Evolutionary conservation across 139 green algal species (phyloP).

Genomic region (Tetradesmus obliquus): DNA sequence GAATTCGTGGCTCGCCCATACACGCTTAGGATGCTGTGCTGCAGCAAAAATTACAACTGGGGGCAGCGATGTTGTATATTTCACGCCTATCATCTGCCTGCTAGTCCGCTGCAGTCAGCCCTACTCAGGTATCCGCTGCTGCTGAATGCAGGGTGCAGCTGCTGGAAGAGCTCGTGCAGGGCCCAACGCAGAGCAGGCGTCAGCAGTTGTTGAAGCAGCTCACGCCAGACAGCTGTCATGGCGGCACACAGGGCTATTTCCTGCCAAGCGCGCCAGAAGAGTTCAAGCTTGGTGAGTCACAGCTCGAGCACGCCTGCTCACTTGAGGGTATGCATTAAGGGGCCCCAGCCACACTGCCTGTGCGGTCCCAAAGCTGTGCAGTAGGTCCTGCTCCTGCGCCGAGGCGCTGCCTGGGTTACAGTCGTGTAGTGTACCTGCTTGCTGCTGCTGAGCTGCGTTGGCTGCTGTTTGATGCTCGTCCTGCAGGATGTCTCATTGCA

Average conservation of each 20-base stretch:
- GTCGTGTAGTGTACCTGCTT: too few species aligned
- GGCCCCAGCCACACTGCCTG: too few species aligned
- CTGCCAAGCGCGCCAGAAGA: constrained; percentile 13
- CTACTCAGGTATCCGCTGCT: background rate
- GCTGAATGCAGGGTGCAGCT: constrained; percentile 10
- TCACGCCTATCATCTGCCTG: background rate
- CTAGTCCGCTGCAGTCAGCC: background rate
- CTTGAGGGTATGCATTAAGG: background rate
- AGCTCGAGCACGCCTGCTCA: background rate
- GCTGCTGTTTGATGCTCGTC: background rate
- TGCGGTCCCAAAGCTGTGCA: background rate
- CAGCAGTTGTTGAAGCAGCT: constrained; percentile 14
- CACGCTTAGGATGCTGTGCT: background rate
- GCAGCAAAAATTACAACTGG: too few species aligned
- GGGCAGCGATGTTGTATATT: too few species aligned
- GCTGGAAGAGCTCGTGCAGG: constrained; percentile 25
- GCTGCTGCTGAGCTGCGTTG: background rate
- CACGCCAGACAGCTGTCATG: background rate
- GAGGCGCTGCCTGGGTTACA: too few species aligned
- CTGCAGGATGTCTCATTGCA: constrained; percentile 22
- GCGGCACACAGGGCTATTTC: background rate
- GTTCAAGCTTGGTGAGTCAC: constrained; percentile 28
- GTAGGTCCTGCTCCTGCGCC: background rate
- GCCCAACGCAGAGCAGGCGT: background rate
- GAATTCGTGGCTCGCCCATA: background rate